These are phyloP conservation scores for Coleophoma cylindrospora DNA, from an alignment of 2,329 filamentous ascomycete genomes.

Conservation along the genomic window DNA sequence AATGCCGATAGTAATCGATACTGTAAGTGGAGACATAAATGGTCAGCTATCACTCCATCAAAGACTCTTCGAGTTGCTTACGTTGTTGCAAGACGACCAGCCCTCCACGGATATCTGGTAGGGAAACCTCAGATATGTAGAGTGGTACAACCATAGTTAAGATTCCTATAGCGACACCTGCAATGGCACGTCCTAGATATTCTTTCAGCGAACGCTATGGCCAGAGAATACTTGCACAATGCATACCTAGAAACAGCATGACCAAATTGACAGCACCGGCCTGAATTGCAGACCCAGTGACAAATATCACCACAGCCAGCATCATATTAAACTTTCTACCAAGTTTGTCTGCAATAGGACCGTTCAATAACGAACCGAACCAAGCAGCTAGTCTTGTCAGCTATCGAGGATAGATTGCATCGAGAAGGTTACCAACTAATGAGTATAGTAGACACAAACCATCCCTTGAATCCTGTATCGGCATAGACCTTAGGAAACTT, in stretches of 20 bases:
- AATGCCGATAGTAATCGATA: constrained; percentile 22
- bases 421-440: constrained; percentile 26
- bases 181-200: constrained; percentile 35
- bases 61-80: constrained; percentile 6
- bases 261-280: constrained; percentile 24
- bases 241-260: constrained; percentile 38
- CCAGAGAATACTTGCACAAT: background rate
- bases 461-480: constrained; percentile 43
- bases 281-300: constrained; percentile 26
- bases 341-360: constrained; percentile 26
- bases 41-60: background rate
- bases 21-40: background rate
- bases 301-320: constrained; percentile 23
- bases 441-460: constrained; percentile 45
- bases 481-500: constrained; percentile 33
- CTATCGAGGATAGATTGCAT: background rate
- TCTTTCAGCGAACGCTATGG: background rate
- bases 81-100: constrained; percentile 23
- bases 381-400: constrained; percentile 32
- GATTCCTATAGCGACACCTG: constrained; percentile 42
- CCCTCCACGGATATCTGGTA: constrained; percentile 21
- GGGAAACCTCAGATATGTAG: constrained; percentile 30
- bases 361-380: constrained; percentile 41
- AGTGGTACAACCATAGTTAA: constrained; percentile 41
- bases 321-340: constrained; percentile 27